Evolutionary conservation across 2,329 filamentous ascomycete species (phyloP).

Genomic region (Xylaria sp.): DNA sequence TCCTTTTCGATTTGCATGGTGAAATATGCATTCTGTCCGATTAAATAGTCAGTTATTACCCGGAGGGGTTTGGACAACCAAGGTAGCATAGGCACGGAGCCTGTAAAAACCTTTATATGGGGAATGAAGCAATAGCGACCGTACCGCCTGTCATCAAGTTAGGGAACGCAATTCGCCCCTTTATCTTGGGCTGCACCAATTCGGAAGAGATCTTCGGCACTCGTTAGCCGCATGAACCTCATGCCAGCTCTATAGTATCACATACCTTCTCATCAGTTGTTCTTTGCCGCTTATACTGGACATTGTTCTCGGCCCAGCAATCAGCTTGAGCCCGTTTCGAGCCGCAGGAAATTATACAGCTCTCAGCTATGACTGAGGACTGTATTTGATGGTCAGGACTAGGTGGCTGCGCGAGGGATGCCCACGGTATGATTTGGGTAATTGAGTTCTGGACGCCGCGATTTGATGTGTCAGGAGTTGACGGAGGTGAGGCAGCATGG

Average conservation of each 20-base stretch:
- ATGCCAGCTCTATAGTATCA: not conserved
- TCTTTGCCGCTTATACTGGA: slow-evolving; percentile 39
- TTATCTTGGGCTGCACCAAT: slow-evolving; percentile 21
- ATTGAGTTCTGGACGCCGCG: slow-evolving; percentile 3
- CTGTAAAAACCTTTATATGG: not conserved
- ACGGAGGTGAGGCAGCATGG: slow-evolving; percentile 2
- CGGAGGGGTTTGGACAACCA: not conserved
- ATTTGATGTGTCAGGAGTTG: slow-evolving; percentile 4
- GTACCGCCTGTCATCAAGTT: slow-evolving; percentile 43
- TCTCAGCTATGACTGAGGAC: slow-evolving; percentile 36
- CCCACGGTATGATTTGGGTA: slow-evolving; percentile 14
- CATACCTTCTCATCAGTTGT: slow-evolving; percentile 38
- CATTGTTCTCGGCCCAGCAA: slow-evolving; percentile 15
- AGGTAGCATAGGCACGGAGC: too few species aligned
- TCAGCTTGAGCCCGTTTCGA: slow-evolving; percentile 37
- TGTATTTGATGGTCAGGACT: slow-evolving; percentile 37
- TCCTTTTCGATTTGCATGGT: slow-evolving; percentile 41
- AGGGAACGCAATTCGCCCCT: slow-evolving; percentile 44
- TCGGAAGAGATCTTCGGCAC: slow-evolving; percentile 13
- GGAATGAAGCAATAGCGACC: not conserved
- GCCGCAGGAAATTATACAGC: slow-evolving; percentile 15
- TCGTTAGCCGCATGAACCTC: slow-evolving; percentile 25
- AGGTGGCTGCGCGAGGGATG: slow-evolving; percentile 20
- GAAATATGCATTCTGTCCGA: slow-evolving; percentile 46
- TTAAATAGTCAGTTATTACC: not conserved